Base-by-base conservation (phyloP, 2,329 filamentous ascomycete genomes). In the Blastomyces parvus region DNA sequence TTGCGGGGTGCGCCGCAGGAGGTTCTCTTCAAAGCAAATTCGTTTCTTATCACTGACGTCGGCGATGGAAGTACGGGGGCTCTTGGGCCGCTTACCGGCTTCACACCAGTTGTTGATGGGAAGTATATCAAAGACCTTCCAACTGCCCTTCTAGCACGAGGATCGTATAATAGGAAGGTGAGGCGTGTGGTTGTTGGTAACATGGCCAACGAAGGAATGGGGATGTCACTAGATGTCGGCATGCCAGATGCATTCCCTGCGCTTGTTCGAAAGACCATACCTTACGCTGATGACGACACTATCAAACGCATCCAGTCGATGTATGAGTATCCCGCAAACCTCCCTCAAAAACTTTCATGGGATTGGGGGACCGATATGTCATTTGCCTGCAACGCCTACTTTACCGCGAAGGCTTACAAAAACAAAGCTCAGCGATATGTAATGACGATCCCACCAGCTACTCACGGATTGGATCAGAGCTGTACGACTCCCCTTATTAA, bases 401-500 rank as follows among this genome's bases (percentile, higher is more conserved):
- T 40, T 22, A 63, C 57, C 19, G 63, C 61, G 44, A 63, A 65
- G 42, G 61, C 57, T 50, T 63, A 59, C 59, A 52, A 40, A 17
- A 48, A 40, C 30, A 63, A 57, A 40, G 56, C 64, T 25, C 59
- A 64, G 44, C 59, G 63, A 58, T 64, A 65, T 62, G 36, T 62
- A 25, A 66, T 66, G 65, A 59, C 63, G 2, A 59, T 66, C 46
- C 63, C 65, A 17, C 65, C 65, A 4, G 65, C 61, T 19, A 59
- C 38, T 8, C 65, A 66, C 58, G 65, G 56, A 9, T 59, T 59
- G 14, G 65, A 66, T 53, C 36, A 59, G 55, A 61, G 19, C 13
- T 66, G 65, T 66, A 63, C 33, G 65, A 67, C 50, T 19, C 13
- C 42, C 33, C 42, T 5, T 53, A 2, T 48, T 48, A n/a, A 11